These are phyloP conservation scores for Didymella exigua DNA, from an alignment of 2,329 filamentous ascomycete species.

Conservation along the genomic window DNA sequence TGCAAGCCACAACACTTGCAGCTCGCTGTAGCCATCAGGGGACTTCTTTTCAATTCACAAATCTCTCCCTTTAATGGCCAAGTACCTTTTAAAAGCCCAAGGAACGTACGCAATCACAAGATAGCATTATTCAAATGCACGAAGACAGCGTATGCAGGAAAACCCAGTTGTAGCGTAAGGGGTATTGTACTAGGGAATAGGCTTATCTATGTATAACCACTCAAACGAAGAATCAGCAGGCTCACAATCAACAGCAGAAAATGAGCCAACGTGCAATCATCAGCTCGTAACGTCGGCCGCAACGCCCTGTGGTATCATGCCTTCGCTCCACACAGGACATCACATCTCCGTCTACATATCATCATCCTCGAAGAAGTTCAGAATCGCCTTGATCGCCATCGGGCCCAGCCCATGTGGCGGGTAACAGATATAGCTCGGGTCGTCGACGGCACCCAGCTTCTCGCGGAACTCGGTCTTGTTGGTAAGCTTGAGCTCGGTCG, in stretches of 20 bases:
- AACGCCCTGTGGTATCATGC: constrained; percentile 28
- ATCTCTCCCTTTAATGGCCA: too few species aligned
- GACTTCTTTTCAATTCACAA: too few species aligned
- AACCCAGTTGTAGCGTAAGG: background rate
- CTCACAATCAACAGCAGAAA: background rate
- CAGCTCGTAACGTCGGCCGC: constrained; percentile 10
- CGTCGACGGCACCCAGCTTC: constrained; percentile 85
- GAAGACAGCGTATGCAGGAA: background rate
- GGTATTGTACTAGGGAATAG: constrained; percentile 18
- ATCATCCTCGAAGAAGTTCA: constrained; percentile 81
- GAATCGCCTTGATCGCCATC: constrained; percentile 79
- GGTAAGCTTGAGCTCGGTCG: constrained; percentile 79
- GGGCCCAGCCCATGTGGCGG: constrained; percentile 84
- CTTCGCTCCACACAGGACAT: constrained; percentile 10
- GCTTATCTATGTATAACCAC: constrained; percentile 8
- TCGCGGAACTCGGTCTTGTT: constrained; percentile 88
- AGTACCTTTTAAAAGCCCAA: too few species aligned
- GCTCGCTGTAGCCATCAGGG: too few species aligned
- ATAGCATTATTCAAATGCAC: too few species aligned
- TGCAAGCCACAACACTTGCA: background rate
- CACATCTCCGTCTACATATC: constrained; percentile 32
- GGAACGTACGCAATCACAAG: too few species aligned
- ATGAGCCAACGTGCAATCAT: constrained; percentile 11
- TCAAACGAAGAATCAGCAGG: constrained; percentile 8
- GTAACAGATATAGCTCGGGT: constrained; percentile 88